Conservation (phyloP, 805 yeast species). For the Suhomyces faveliae region DNA sequence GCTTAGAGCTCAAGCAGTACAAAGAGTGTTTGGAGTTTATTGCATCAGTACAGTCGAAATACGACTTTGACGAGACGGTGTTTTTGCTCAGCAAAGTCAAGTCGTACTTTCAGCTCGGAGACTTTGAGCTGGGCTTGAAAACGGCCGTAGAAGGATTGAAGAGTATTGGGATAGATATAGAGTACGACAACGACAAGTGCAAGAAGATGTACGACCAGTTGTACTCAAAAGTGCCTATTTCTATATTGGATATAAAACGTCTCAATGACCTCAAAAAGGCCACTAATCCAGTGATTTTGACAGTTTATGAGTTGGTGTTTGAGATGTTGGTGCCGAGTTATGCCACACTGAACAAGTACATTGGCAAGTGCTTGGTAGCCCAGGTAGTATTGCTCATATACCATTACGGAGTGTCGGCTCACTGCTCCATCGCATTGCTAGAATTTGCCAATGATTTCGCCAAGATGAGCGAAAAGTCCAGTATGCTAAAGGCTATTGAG, state of each 20-base stretch:
- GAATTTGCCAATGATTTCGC: slow-evolving; percentile 36
- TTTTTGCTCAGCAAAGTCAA: slow-evolving; percentile 38
- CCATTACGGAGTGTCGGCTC: slow-evolving; percentile 40
- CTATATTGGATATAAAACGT: slow-evolving; percentile 37
- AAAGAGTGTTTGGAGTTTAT: slow-evolving; percentile 36
- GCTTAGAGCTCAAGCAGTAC: slow-evolving; percentile 27
- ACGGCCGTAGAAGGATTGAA: slow-evolving; percentile 36
- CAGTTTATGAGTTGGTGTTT: slow-evolving; percentile 41
- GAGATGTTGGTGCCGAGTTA: slow-evolving; percentile 38
- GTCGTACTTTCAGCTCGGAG: slow-evolving; percentile 31
- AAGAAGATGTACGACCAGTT: slow-evolving; percentile 18
- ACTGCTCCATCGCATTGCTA: slow-evolving; percentile 39
- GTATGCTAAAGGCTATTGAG: slow-evolving; percentile 40
- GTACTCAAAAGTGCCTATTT: slow-evolving; percentile 34
- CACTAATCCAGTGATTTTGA: slow-evolving; percentile 24
- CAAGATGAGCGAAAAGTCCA: slow-evolving; percentile 24
- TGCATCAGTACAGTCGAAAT: slow-evolving; percentile 25
- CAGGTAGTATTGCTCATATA: slow-evolving; percentile 34
- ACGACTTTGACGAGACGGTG: slow-evolving; percentile 34
- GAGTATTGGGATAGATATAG: slow-evolving; percentile 33
- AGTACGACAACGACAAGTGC: slow-evolving; percentile 25
- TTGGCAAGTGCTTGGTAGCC: slow-evolving; percentile 31
- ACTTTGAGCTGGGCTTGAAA: slow-evolving; percentile 29
- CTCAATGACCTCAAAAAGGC: slow-evolving; percentile 21
- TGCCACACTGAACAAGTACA: slow-evolving; percentile 20